Evolutionary conservation across 371 early-diverging fungal genomes (phyloP).

Genomic region (Apophysomyces variabilis): DNA sequence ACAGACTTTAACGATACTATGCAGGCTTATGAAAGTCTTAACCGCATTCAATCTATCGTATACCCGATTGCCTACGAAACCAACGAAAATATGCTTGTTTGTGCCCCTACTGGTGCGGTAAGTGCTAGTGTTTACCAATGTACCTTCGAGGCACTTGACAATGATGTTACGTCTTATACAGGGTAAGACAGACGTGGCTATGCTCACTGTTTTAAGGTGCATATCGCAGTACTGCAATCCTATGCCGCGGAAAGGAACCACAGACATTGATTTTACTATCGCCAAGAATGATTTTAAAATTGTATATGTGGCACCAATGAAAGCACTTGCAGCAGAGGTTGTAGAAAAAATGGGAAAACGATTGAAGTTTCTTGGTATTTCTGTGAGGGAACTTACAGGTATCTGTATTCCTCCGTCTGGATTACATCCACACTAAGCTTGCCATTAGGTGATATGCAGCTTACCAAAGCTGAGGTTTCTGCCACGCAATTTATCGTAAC

Average conservation of each 20-base stretch:
- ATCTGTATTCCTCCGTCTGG: neutral
- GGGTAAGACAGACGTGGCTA: conserved; percentile 99
- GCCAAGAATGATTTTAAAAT: conserved; percentile 90
- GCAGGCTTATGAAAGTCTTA: conserved; percentile 84
- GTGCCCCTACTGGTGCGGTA: conserved; percentile 99
- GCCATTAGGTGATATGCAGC: conserved; percentile 89
- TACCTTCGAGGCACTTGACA: no score
- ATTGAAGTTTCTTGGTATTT: conserved; percentile 83
- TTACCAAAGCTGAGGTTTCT: conserved; percentile 90
- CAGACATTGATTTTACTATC: conserved; percentile 56
- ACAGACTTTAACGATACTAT: neutral
- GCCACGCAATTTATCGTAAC: conserved; percentile 98
- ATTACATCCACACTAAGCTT: neutral
- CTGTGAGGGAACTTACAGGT: conserved; percentile 92
- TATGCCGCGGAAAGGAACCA: conserved; percentile 43
- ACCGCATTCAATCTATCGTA: conserved; percentile 95
- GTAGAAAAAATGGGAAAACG: conserved; percentile 89
- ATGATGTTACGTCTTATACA: conserved; percentile 15
- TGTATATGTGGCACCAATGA: conserved; percentile 99
- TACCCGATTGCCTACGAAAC: conserved; percentile 91
- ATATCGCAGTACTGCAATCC: conserved; percentile 71
- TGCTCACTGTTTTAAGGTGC: conserved; percentile 88
- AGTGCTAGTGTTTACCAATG: conserved; percentile 17
- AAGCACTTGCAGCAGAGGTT: conserved; percentile 98
- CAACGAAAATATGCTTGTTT: conserved; percentile 98